Base-by-base conservation (phyloP, 768 basidiomycete species). In the Suillus weaverae region DNA sequence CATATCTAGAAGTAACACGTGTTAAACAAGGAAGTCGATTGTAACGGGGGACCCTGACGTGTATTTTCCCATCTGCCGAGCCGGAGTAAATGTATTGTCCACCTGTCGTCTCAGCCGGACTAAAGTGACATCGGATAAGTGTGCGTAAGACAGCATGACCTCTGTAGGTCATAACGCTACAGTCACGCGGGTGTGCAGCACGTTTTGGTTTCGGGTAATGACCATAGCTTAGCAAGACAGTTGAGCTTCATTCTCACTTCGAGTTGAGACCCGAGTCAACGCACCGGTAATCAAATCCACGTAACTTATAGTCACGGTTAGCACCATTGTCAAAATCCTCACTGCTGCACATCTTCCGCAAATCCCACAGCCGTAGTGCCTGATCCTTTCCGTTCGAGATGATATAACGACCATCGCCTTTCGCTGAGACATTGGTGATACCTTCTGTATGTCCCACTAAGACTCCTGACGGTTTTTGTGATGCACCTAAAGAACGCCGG, bases 351-450 rank as follows among this genome's bases (percentile, higher is more conserved):
- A 99, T 98, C 77, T 90, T 95, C 57, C 97, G 88, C 53, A 98
- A 80, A 77, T 99, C 97, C 92, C 97, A 98, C 30, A 98, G 78
- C 8, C 95, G 88, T 59, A 95, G 80, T 1, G 92, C 86, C 70
- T 99, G 96, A 73, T 99, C 97, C 77, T 99, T 99, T 43, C 95
- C 95, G 71, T 99, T 99, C 20, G 94, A 95, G 53, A 99, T 89
- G 54, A 97, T 81, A 73, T 98, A 98, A 65, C 97, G 89, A 10
- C 97, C 97, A 72, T 99, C 97, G 6, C 97, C 97, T 71, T 97
- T 98, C 1, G 97, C 90, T 39, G 94, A 91, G 16, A 97, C 95
- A 68, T 94, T 93, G 6, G 97, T 95, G 64, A 98, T 91, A 48
- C 97, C 94, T 71, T 99, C 96, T 0, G 95, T 97, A 68, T 99